Conservation (phyloP, 139 green algal species). For the Yamagishiella unicocca region DNA sequence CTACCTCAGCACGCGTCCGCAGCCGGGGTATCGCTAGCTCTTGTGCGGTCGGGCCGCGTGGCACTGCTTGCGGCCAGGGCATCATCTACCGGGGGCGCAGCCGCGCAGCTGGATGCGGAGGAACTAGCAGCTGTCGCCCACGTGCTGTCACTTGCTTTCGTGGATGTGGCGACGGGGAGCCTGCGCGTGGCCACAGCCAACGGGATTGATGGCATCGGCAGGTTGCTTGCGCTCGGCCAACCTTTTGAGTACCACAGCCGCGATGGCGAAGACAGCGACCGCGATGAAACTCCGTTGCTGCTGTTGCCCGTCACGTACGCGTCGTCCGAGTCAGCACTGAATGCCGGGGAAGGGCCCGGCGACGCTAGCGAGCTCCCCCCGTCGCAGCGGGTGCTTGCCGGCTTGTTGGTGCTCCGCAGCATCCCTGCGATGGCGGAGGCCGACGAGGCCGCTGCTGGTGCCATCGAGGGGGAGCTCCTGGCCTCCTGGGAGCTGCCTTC, state of each 20-base stretch:
- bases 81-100: not conserved
- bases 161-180: not conserved
- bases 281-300: not conserved
- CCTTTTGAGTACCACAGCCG: not conserved
- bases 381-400: not conserved
- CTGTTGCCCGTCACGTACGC: not conserved
- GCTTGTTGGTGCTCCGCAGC: not conserved
- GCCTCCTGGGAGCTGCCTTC: not conserved
- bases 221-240: not conserved
- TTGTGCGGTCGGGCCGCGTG: not conserved
- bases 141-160: not conserved
- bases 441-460: too few species aligned
- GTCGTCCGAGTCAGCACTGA: not conserved
- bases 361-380: too few species aligned
- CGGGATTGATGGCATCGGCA: not conserved
- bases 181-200: not conserved
- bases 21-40: not conserved
- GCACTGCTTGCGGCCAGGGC: not conserved
- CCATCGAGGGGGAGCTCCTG: slow-evolving; percentile 6
- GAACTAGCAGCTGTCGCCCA: not conserved
- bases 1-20: not conserved
- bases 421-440: too few species aligned
- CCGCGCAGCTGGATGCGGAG: not conserved
- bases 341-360: too few species aligned
- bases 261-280: not conserved